phyloP scores from a whole-genome alignment of 139 green algal genomes.

The Volvox africanus region DNA sequence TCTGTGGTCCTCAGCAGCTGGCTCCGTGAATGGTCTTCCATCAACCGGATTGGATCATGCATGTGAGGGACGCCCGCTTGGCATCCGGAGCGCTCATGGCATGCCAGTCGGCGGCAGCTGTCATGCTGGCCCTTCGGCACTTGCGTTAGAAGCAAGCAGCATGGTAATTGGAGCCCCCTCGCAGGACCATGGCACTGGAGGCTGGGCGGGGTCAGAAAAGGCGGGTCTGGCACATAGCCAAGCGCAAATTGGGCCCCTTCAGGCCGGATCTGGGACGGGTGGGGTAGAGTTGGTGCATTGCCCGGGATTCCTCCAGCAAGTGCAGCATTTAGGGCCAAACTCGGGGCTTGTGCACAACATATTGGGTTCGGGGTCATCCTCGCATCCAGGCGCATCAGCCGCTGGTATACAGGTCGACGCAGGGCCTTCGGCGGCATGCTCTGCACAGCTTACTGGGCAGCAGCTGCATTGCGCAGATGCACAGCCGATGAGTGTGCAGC shows the following conservation, averaged over 20 bases:
- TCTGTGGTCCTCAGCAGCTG: too few species aligned
- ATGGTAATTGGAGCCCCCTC: neutral
- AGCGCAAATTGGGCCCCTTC: neutral
- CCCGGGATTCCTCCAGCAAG: neutral
- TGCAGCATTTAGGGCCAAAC: neutral
- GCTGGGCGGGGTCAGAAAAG: neutral
- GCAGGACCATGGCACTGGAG: neutral
- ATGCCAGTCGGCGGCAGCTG: neutral
- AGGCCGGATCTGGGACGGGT: neutral
- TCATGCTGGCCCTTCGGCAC: too few species aligned
- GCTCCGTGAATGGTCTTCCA: too few species aligned
- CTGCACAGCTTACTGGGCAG: neutral
- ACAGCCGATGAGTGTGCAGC: neutral
- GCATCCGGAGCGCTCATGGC: neutral
- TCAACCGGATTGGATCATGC: too few species aligned
- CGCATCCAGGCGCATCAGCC: neutral
- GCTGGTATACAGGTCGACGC: neutral
- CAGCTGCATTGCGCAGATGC: neutral
- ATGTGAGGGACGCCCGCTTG: neutral
- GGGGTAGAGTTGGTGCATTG: neutral
- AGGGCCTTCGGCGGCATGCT: neutral
- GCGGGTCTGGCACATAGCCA: neutral
- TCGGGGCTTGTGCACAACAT: neutral
- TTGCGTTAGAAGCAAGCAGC: neutral
- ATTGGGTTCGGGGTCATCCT: neutral